Conservation (phyloP, 164 flowering plant genomes). For the Stephania japonica region DNA sequence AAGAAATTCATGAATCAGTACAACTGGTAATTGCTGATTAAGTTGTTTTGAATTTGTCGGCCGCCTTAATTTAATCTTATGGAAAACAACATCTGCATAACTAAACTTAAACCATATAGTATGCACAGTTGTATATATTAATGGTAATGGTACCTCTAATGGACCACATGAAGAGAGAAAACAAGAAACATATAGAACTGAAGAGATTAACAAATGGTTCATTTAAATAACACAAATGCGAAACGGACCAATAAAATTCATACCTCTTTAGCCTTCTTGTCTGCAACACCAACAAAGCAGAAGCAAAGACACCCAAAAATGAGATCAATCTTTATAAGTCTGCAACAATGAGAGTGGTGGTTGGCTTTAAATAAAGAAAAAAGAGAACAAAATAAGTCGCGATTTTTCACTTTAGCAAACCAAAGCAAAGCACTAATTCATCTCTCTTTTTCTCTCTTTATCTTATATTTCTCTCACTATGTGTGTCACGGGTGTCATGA, state of each 20-base stretch:
- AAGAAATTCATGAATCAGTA: not conserved
- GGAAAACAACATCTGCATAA: not conserved
- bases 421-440: not conserved
- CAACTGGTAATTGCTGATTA: not conserved
- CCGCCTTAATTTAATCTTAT: not conserved
- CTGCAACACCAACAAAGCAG: not conserved
- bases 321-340: not conserved
- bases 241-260: not conserved
- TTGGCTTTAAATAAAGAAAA: not conserved
- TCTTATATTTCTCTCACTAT: not conserved
- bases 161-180: not conserved
- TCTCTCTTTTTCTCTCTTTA: not conserved
- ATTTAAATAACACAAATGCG: not conserved
- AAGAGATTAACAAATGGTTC: not conserved
- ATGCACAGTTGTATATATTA: too few relatives aligned
- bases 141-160: not conserved
- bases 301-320: not conserved
- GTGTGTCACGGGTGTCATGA: conserved; percentile 1
- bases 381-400: not conserved
- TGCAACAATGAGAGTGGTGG: not conserved
- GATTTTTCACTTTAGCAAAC: not conserved
- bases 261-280: conserved; percentile 1
- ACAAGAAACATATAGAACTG: not conserved
- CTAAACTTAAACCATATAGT: not conserved
- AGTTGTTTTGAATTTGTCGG: not conserved